Evolutionary conservation across 148 eudicot genomes (phyloP).

Genomic region (Beta vulgaris): DNA sequence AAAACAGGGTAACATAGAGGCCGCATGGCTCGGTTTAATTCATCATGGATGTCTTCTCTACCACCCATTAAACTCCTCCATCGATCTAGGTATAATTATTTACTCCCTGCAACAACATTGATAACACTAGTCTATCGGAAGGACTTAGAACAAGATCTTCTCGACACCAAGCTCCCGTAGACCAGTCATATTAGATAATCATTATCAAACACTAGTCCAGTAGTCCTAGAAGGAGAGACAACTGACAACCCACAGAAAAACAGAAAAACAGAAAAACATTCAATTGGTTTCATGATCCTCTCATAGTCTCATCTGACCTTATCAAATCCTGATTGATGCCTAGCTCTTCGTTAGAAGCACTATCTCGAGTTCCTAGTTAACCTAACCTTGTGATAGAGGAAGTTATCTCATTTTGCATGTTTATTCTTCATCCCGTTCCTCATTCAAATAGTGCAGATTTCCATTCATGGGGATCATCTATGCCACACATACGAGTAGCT

Average conservation of each 20-base stretch:
- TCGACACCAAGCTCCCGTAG: not conserved
- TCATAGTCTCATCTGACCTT: not conserved
- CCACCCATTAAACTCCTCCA: not conserved
- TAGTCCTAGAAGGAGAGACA: not conserved
- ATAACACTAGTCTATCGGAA: not conserved
- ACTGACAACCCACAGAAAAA: too few relatives aligned
- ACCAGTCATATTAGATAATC: not conserved
- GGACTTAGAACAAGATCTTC: not conserved
- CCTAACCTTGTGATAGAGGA: not conserved
- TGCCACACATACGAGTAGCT: too few relatives aligned
- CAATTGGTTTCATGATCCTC: too few relatives aligned
- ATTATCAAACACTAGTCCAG: not conserved
- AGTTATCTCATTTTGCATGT: not conserved
- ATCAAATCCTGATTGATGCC: too few relatives aligned
- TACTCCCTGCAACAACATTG: not conserved
- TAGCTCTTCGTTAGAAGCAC: not conserved
- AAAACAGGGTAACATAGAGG: not conserved
- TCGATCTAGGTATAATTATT: not conserved
- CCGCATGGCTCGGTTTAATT: not conserved
- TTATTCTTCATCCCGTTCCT: too few relatives aligned
- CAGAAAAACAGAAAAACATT: too few relatives aligned
- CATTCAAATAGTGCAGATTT: too few relatives aligned
- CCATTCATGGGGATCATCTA: not conserved
- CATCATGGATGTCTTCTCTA: not conserved
- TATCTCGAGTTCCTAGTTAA: not conserved